phyloP scores from a whole-genome alignment of 345 rosid genomes.

The Eucalyptus decipiens region DNA sequence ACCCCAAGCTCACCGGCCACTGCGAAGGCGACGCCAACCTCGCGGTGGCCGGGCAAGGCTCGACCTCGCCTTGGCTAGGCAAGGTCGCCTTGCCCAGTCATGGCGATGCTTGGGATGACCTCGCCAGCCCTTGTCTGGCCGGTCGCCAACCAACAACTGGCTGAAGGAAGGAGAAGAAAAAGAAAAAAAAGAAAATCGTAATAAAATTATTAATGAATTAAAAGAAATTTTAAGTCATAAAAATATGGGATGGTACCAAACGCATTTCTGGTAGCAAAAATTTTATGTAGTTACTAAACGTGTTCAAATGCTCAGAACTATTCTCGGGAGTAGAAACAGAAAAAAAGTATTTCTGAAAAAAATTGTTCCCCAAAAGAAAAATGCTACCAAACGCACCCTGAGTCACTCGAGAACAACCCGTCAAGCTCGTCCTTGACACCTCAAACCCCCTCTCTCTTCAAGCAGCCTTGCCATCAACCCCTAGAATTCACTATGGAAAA shows the following conservation, averaged over 20 bases:
- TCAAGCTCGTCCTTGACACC: background rate
- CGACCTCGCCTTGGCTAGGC: rapidly evolving
- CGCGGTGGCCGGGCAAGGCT: too few species aligned
- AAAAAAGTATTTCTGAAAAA: too few species aligned
- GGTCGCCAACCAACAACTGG: rapidly evolving
- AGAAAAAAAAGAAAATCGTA: too few species aligned
- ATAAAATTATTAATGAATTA: too few species aligned
- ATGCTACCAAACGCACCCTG: rapidly evolving
- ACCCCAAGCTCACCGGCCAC: rapidly evolving
- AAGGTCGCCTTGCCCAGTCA: too few species aligned
- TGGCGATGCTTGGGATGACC: rapidly evolving
- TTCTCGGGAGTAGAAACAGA: rapidly evolving
- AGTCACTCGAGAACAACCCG: background rate
- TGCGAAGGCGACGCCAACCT: rapidly evolving
- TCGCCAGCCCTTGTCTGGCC: rapidly evolving
- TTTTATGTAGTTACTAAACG: rapidly evolving
- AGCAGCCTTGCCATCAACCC: background rate
- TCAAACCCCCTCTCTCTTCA: background rate
- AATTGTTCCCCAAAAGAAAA: rapidly evolving
- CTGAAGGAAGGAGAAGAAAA: too few species aligned
- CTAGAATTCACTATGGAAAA: background rate
- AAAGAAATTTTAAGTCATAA: too few species aligned
- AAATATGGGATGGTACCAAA: too few species aligned
- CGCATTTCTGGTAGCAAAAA: too few species aligned
- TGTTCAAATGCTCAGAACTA: too few species aligned